A percentile compares a stretch with the other conserved stretches of the same genome.
phyloP scores from a whole-genome alignment of 2,329 filamentous ascomycete species.

The Fusarium nurragi region DNA sequence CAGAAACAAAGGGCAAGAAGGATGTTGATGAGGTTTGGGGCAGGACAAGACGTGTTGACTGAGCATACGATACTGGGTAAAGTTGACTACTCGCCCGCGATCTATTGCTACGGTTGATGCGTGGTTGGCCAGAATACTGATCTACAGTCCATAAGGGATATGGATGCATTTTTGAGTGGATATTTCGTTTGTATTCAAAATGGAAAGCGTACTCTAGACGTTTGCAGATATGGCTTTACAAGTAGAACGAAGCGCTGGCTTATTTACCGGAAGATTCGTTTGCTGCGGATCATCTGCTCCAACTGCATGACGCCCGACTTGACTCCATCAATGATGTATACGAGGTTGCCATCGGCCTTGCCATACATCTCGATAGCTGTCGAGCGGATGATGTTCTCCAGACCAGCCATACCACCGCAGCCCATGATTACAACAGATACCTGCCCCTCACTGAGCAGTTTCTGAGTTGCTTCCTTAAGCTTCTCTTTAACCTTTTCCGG shows the following conservation, averaged over 20 bases:
- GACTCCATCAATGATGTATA: slow-evolving; percentile 84
- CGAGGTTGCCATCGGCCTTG: slow-evolving; percentile 59
- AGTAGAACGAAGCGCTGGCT: slow-evolving; percentile 5
- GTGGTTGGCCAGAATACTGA: background rate
- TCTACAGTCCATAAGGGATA: background rate
- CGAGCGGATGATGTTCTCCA: slow-evolving; percentile 78
- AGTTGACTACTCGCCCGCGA: background rate
- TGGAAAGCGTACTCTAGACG: slow-evolving; percentile 2
- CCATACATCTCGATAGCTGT: slow-evolving; percentile 74
- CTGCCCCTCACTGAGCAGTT: slow-evolving; percentile 65
- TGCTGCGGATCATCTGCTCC: slow-evolving; percentile 62
- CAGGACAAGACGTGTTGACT: slow-evolving; percentile 65
- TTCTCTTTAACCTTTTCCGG: slow-evolving; percentile 70
- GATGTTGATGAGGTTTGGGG: slow-evolving; percentile 94
- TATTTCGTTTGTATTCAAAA: slow-evolving; percentile 1
- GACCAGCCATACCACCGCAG: slow-evolving; percentile 89
- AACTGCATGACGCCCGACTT: slow-evolving; percentile 73
- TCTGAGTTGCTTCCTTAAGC: slow-evolving; percentile 75
- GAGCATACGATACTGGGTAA: slow-evolving; percentile 8
- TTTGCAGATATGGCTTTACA: slow-evolving; percentile 9
- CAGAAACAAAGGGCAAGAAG: slow-evolving; percentile 88
- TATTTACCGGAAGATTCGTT: slow-evolving; percentile 50
- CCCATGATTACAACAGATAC: slow-evolving; percentile 81
- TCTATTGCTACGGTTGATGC: background rate
- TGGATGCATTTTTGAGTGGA: background rate